Evolutionary conservation across 805 yeast species (phyloP).

Genomic region (Saturnispora diversa): DNA sequence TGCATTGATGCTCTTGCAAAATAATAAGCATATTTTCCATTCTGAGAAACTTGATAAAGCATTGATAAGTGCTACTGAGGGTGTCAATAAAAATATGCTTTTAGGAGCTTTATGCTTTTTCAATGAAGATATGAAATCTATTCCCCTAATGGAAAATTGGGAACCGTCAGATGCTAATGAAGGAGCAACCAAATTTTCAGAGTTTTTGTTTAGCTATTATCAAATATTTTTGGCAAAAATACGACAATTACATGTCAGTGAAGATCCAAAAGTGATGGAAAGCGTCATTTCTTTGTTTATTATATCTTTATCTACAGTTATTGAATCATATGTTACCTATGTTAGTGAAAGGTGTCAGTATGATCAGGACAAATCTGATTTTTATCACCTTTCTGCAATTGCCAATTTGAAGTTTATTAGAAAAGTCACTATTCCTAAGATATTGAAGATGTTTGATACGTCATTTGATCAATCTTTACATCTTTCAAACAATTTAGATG

Average conservation of each 20-base stretch:
- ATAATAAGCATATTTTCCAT: constrained; percentile 30
- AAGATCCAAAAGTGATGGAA: constrained; percentile 16
- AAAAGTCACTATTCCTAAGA: constrained; percentile 38
- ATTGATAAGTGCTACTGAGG: constrained; percentile 10
- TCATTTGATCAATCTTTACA: constrained; percentile 40
- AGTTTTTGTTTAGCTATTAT: constrained; percentile 33
- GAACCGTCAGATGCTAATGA: constrained; percentile 21
- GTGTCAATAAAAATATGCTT: constrained; percentile 23
- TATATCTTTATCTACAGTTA: constrained; percentile 27
- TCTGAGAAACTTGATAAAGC: constrained; percentile 30
- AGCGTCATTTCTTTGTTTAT: constrained; percentile 31
- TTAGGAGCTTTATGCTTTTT: constrained; percentile 23
- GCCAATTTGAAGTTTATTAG: constrained; percentile 47
- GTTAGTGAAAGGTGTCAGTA: constrained; percentile 16
- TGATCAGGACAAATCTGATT: constrained; percentile 21
- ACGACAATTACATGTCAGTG: constrained; percentile 17
- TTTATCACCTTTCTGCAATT: constrained; percentile 32
- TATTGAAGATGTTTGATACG: constrained; percentile 42
- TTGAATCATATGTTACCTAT: constrained; percentile 40
- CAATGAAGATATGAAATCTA: constrained; percentile 21
- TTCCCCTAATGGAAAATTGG: constrained; percentile 34
- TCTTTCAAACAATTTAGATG: constrained; percentile 33
- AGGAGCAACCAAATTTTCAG: constrained; percentile 33
- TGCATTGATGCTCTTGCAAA: constrained; percentile 32
- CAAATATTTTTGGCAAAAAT: constrained; percentile 29